phyloP scores from a whole-genome alignment of 257 asterid genomes.

The Buddleja alternifolia region DNA sequence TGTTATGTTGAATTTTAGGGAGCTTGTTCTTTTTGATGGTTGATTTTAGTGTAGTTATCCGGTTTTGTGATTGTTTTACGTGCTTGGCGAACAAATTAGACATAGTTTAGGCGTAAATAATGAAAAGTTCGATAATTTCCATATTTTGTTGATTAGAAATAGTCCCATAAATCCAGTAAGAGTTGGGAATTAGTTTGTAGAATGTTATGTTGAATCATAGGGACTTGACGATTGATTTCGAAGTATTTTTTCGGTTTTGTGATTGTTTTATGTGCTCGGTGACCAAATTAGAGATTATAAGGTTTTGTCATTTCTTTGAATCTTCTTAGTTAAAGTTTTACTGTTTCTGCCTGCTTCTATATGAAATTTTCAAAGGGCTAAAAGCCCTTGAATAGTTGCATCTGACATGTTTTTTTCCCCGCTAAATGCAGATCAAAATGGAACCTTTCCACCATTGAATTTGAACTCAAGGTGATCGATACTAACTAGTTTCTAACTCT shows the following conservation, averaged over 20 bases:
- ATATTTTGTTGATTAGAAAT: not conserved
- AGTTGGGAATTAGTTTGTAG: not conserved
- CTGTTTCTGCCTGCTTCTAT: not conserved
- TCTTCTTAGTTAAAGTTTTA: not conserved
- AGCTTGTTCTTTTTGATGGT: no score
- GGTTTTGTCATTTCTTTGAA: not conserved
- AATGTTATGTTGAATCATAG: not conserved
- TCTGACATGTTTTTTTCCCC: conserved; percentile 31
- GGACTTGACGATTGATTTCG: not conserved
- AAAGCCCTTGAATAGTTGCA: not conserved
- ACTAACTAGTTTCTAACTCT: conserved; percentile 7
- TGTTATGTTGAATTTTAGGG: not conserved
- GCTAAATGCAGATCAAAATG: conserved; percentile 75
- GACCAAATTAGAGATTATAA: not conserved
- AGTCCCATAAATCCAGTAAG: not conserved
- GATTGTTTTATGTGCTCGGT: conserved; percentile 9
- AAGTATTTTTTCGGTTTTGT: not conserved
- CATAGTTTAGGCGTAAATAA: not conserved
- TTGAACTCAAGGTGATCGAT: conserved; percentile 59
- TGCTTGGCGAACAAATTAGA: not conserved
- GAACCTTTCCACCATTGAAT: conserved; percentile 69
- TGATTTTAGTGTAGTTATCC: not conserved
- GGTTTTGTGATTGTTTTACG: conserved; percentile 1
- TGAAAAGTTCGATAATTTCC: not conserved
- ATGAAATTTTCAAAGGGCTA: not conserved